phyloP scores from a whole-genome alignment of 1,284 basidiomycete species.

The Ustilago nuda region DNA sequence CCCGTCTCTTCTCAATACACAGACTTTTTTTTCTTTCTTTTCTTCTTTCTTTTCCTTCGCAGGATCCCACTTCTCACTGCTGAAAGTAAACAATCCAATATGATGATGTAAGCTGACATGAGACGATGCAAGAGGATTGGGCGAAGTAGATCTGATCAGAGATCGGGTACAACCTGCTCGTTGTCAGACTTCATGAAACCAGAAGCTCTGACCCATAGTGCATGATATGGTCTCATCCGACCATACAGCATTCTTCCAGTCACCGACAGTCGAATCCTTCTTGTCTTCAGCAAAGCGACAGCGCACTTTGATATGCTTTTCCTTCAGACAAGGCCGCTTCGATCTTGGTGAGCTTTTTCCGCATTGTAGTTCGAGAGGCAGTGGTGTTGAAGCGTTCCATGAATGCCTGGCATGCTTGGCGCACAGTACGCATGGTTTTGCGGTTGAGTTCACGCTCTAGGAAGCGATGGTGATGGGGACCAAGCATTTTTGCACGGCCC shows the following conservation, averaged over 20 bases:
- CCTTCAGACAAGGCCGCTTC: slow-evolving; percentile 2
- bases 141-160: too few relatives aligned
- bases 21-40: too few relatives aligned
- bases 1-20: too few relatives aligned
- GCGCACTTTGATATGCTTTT: slow-evolving; percentile 6
- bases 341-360: neutral
- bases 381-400: neutral
- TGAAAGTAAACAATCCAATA: too few relatives aligned
- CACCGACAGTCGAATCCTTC: slow-evolving; percentile 24
- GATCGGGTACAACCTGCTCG: too few relatives aligned
- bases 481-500: neutral
- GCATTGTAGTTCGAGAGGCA: slow-evolving; percentile 1
- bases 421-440: slow-evolving; percentile 6
- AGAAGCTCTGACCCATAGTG: slow-evolving; percentile 10
- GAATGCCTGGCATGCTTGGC: slow-evolving; percentile 6
- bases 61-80: too few relatives aligned
- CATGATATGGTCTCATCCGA: slow-evolving; percentile 27
- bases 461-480: slow-evolving; percentile 9
- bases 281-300: slow-evolving; percentile 14
- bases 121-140: too few relatives aligned
- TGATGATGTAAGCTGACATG: too few relatives aligned
- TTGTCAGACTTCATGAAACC: neutral
- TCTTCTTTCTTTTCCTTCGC: too few relatives aligned
- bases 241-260: slow-evolving; percentile 28
- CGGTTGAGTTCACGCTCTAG: slow-evolving; percentile 9